Percentiles rank a stretch among this genome's conserved stretches.
Evolutionary conservation across 2,329 filamentous ascomycete species (phyloP).

Genomic region (Penicillium concentricum): DNA sequence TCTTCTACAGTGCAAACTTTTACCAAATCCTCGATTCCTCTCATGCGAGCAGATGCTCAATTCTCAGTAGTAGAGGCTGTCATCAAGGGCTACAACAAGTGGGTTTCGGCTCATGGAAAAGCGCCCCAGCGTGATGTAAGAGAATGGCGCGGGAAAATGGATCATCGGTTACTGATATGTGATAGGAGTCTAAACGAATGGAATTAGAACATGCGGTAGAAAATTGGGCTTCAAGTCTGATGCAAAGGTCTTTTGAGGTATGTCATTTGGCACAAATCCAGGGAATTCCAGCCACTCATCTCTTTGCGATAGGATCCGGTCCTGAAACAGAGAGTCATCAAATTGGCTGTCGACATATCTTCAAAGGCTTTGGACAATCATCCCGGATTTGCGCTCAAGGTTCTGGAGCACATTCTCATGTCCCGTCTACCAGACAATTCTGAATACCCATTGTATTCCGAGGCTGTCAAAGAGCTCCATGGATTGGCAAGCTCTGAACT

Average conservation of each 20-base stretch:
- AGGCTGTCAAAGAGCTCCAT: slow-evolving; percentile 87
- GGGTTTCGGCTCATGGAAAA: slow-evolving; percentile 58
- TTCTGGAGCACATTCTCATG: slow-evolving; percentile 86
- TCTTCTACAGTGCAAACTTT: slow-evolving; percentile 34
- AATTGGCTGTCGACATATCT: slow-evolving; percentile 80
- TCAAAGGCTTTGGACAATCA: slow-evolving; percentile 76
- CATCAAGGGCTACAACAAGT: slow-evolving; percentile 84
- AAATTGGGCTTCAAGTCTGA: slow-evolving; percentile 42
- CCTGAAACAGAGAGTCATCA: slow-evolving; percentile 76
- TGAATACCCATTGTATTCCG: slow-evolving; percentile 71
- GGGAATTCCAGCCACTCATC: not conserved
- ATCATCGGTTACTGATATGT: slow-evolving; percentile 6
- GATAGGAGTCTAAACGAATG: slow-evolving; percentile 38
- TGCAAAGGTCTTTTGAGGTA: slow-evolving; percentile 43
- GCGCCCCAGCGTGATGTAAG: slow-evolving; percentile 52
- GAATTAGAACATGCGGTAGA: slow-evolving; percentile 42
- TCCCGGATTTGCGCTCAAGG: slow-evolving; percentile 78
- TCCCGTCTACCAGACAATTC: slow-evolving; percentile 74
- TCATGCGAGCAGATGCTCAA: slow-evolving; percentile 78
- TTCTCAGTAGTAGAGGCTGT: slow-evolving; percentile 87
- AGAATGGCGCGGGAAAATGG: not conserved
- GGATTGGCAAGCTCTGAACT: slow-evolving; percentile 81
- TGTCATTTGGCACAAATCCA: not conserved
- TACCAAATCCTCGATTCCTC: slow-evolving; percentile 41
- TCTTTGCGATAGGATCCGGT: slow-evolving; percentile 64